Evolutionary conservation across 345 rosid species (phyloP).

Genomic region (Rhodamnia rubescens): DNA sequence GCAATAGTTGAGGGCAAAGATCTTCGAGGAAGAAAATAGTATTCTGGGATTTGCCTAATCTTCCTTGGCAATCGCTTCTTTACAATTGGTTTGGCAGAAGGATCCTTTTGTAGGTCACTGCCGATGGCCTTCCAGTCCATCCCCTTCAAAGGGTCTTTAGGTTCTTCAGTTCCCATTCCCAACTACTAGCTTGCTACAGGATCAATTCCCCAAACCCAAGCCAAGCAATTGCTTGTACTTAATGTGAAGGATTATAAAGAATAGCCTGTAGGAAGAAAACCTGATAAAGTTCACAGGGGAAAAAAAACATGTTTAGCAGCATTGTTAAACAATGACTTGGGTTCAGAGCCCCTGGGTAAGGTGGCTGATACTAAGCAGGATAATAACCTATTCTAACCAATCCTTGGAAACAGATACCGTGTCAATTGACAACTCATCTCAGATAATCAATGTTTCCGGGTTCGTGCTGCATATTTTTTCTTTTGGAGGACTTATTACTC

Average conservation of each 20-base stretch:
- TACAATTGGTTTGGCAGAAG: conserved; percentile 31
- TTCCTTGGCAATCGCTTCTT: conserved; percentile 70
- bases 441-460: not conserved
- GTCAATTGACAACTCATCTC: not conserved
- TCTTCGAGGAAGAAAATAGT: conserved; percentile 68
- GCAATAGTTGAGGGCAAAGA: conserved; percentile 47
- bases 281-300: not conserved
- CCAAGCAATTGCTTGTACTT: not conserved
- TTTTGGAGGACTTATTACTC: not conserved
- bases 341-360: not conserved
- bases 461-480: not conserved
- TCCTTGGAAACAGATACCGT: not conserved
- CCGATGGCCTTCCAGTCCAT: conserved; percentile 74
- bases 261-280: not conserved
- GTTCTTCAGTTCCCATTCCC: conserved; percentile 15
- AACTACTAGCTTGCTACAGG: not conserved
- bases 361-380: not conserved
- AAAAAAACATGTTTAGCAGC: not conserved
- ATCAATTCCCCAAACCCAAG: not conserved
- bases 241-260: not conserved
- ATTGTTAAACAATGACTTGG: not conserved
- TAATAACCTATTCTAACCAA: not conserved
- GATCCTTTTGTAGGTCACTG: conserved; percentile 51
- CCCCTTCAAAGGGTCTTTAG: conserved; percentile 70
- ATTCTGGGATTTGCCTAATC: conserved; percentile 70